Conservation (phyloP, 2,329 filamentous ascomycete genomes). For the Penicillium sp. region DNA sequence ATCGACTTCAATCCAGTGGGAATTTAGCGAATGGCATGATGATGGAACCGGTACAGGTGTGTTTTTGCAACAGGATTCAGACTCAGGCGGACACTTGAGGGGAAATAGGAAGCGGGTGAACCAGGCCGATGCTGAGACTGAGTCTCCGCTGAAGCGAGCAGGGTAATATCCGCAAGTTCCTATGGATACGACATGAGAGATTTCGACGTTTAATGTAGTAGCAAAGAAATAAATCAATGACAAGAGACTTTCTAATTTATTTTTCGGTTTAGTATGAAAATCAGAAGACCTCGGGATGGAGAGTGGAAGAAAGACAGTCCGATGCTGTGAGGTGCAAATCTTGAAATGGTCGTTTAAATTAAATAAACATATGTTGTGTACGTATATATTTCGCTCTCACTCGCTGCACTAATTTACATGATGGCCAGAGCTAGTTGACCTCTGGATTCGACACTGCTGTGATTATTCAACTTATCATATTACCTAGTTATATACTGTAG, state of each 20-base stretch:
- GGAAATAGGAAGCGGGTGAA: slow-evolving; percentile 38
- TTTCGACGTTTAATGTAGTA: background rate
- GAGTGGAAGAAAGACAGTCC: no score
- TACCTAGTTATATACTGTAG: background rate
- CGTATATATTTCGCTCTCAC: background rate
- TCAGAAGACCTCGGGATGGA: background rate
- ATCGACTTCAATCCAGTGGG: slow-evolving; percentile 72
- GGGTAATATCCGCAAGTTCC: slow-evolving; percentile 5
- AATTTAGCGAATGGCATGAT: slow-evolving; percentile 71
- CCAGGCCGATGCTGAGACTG: slow-evolving; percentile 6
- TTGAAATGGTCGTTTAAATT: background rate
- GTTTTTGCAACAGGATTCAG: slow-evolving; percentile 22
- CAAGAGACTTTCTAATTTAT: background rate
- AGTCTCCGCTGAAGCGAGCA: slow-evolving; percentile 18
- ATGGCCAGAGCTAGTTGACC: background rate
- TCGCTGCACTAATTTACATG: background rate
- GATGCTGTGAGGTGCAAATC: background rate
- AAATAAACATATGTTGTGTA: background rate
- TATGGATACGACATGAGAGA: background rate
- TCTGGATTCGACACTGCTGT: background rate
- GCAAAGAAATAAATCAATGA: background rate
- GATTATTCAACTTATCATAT: background rate
- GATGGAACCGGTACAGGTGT: slow-evolving; percentile 38
- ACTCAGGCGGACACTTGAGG: slow-evolving; percentile 18
- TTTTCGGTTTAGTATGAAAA: background rate